phyloP scores from a whole-genome alignment of 768 basidiomycete genomes.

The Boletus eberwhitei region DNA sequence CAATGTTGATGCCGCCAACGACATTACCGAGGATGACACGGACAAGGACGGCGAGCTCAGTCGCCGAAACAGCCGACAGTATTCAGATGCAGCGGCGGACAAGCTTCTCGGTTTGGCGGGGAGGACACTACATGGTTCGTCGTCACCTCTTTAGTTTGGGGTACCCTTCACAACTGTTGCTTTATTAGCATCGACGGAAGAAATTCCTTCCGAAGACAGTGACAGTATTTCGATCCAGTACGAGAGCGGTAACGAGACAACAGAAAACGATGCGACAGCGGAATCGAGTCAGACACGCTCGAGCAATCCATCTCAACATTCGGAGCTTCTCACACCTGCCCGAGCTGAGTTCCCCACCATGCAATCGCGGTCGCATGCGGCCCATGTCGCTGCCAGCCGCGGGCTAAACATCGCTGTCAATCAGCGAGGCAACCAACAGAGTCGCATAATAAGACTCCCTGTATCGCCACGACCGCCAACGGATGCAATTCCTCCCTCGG shows the following conservation, averaged over 20 bases:
- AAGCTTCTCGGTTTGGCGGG: slow-evolving; percentile 75
- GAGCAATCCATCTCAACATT: slow-evolving; percentile 33
- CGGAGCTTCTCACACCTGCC: slow-evolving; percentile 16
- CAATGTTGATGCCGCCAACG: slow-evolving; percentile 58
- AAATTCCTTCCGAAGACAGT: slow-evolving; percentile 63
- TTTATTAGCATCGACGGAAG: slow-evolving; percentile 47
- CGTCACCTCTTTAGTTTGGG: neutral
- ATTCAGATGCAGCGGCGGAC: slow-evolving; percentile 81
- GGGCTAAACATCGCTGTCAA: slow-evolving; percentile 66
- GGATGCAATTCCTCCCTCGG: slow-evolving; percentile 12
- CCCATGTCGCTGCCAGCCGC: slow-evolving; percentile 59
- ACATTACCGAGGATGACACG: slow-evolving; percentile 16
- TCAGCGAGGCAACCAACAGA: slow-evolving; percentile 60
- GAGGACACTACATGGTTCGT: slow-evolving; percentile 61
- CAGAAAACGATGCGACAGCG: slow-evolving; percentile 51
- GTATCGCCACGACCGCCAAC: slow-evolving; percentile 34
- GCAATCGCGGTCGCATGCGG: slow-evolving; percentile 48
- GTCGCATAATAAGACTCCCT: slow-evolving; percentile 64
- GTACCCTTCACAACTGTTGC: slow-evolving; percentile 2
- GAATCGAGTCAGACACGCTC: slow-evolving; percentile 43
- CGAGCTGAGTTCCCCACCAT: slow-evolving; percentile 27
- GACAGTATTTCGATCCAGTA: slow-evolving; percentile 67
- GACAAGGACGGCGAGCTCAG: slow-evolving; percentile 40
- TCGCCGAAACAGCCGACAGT: slow-evolving; percentile 80
- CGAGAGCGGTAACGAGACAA: slow-evolving; percentile 73